These are phyloP conservation scores for Trichopus zeylanicus DNA, from an alignment of 116 monocot species.

Conservation along the genomic window DNA sequence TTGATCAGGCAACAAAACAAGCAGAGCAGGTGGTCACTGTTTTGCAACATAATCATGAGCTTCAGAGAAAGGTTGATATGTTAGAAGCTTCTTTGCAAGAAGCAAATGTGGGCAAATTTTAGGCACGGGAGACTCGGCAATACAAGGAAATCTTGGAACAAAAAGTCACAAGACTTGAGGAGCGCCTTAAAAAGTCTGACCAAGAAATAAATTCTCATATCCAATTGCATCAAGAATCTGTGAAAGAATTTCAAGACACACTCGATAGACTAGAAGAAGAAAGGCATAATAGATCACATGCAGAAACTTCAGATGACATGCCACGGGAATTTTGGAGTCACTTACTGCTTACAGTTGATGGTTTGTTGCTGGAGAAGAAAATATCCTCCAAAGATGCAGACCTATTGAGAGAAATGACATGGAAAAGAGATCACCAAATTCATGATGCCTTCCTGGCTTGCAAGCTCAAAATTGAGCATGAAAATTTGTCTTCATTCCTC, in stretches of 20 bases:
- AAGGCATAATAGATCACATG: slow-evolving; percentile 27
- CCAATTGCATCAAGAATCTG: slow-evolving; percentile 62
- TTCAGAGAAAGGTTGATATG: slow-evolving; percentile 44
- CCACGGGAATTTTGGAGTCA: slow-evolving; percentile 76
- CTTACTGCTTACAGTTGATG: slow-evolving; percentile 58
- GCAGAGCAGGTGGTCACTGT: slow-evolving; percentile 26
- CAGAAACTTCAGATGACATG: slow-evolving; percentile 35
- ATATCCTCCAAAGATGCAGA: slow-evolving; percentile 54
- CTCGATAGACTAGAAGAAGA: slow-evolving; percentile 51
- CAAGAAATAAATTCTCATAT: slow-evolving; percentile 54
- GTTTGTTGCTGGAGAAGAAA: slow-evolving; percentile 94
- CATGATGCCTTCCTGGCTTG: slow-evolving; percentile 61
- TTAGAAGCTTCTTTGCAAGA: slow-evolving; percentile 46
- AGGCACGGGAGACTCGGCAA: slow-evolving; percentile 22
- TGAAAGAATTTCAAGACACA: slow-evolving; percentile 60
- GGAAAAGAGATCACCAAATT: slow-evolving; percentile 64
- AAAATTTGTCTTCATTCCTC: slow-evolving; percentile 49
- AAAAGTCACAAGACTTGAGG: slow-evolving; percentile 57
- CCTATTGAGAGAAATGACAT: slow-evolving; percentile 61
- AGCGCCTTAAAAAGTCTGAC: slow-evolving; percentile 56
- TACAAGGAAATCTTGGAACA: slow-evolving; percentile 46
- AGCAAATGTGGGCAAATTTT: slow-evolving; percentile 32
- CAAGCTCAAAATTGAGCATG: slow-evolving; percentile 48
- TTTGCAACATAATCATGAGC: slow-evolving; percentile 46
- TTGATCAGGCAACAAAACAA: slow-evolving; percentile 35